Evolutionary conservation across 2,329 filamentous ascomycete genomes (phyloP), one percentile per base, ranked within the genome.

Genomic region (Zopfia rhizophila): DNA sequence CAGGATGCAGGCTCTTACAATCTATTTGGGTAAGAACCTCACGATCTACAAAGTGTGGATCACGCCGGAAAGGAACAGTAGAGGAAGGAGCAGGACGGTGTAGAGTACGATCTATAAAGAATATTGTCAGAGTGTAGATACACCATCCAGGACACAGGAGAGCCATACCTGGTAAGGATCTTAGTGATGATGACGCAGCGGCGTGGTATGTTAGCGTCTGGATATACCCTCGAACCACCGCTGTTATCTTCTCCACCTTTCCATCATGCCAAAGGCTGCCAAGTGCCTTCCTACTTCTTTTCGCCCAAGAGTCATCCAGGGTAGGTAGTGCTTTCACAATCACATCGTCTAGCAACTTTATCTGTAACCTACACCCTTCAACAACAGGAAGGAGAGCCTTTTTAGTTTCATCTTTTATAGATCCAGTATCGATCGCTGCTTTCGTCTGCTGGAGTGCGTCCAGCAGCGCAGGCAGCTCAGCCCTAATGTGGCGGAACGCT

Each of bases 261-360:
- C 14, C 19, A 28, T 58, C 55, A 17, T 58, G 52, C 30, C 32
- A n/a, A 7, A 58, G 13, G 28, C 48, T 55, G 5, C 11, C 12
- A 7, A 53, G 7, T 19, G 56, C 51, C 18, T 55, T 57, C 38
- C 40, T 23, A 12, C 35, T 21, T 39, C 33, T 47, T 41, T 10
- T 49, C 1, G 19, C 16, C 36, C 45, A 42, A 18, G 45, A 46
- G 21, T 50, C 44, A 17, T 35, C 40, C 13, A 18, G 13, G 7
- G 12, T 36, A 1, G 51, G 53, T n/a, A 59, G 28, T 10, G 37
- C 45, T 30, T 55, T 56, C 5, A 22, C 25, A 16, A 56, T 38
- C 4, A 55, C 24, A 5, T 31, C 39, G 21, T 50, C 46, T 8
- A 59, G 29, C 12, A n/a, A 18, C 27, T 36, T 44, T 14, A 59